Evolutionary conservation across 2,329 filamentous ascomycete genomes (phyloP).

Genomic region (Metarhizium rileyi): DNA sequence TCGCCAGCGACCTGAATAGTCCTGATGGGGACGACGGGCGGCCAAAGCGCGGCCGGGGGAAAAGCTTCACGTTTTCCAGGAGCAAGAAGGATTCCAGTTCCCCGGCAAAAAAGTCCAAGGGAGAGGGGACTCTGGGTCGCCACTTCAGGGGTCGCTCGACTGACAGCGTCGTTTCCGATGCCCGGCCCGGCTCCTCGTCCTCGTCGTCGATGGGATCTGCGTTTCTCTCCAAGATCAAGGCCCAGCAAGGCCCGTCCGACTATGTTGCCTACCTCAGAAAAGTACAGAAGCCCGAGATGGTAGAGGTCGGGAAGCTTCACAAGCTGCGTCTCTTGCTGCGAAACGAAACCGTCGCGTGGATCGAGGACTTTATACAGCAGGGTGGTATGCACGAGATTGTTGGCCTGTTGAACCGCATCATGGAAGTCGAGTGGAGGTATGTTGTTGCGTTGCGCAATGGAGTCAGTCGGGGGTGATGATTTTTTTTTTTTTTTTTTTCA

Average conservation of each 20-base stretch:
- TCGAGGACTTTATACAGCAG: conserved; percentile 79
- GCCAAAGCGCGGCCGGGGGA: conserved; percentile 36
- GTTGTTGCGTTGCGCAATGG: background rate
- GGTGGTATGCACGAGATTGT: conserved; percentile 92
- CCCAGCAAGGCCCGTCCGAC: conserved; percentile 65
- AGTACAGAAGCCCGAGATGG: conserved; percentile 67
- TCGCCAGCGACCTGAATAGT: conserved; percentile 21
- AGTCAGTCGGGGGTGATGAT: background rate
- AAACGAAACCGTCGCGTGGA: conserved; percentile 95
- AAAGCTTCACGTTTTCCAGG: conserved; percentile 68
- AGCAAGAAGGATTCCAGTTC: conserved; percentile 53
- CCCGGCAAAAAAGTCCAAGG: conserved; percentile 65
- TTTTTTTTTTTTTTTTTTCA: no score
- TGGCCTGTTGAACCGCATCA: conserved; percentile 76
- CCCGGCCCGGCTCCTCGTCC: conserved; percentile 38
- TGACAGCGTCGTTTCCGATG: conserved; percentile 56
- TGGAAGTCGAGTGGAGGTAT: conserved; percentile 91
- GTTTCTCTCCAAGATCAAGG: conserved; percentile 60
- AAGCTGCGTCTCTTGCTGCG: conserved; percentile 82
- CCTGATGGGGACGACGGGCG: conserved; percentile 35
- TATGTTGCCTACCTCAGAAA: conserved; percentile 81
- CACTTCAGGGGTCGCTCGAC: conserved; percentile 64
- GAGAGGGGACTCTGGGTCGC: conserved; percentile 51
- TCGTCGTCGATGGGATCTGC: conserved; percentile 45
- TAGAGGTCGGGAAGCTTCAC: conserved; percentile 92